Conservation (phyloP, 2,329 filamentous ascomycete species). For the Botrytis galanthina region DNA sequence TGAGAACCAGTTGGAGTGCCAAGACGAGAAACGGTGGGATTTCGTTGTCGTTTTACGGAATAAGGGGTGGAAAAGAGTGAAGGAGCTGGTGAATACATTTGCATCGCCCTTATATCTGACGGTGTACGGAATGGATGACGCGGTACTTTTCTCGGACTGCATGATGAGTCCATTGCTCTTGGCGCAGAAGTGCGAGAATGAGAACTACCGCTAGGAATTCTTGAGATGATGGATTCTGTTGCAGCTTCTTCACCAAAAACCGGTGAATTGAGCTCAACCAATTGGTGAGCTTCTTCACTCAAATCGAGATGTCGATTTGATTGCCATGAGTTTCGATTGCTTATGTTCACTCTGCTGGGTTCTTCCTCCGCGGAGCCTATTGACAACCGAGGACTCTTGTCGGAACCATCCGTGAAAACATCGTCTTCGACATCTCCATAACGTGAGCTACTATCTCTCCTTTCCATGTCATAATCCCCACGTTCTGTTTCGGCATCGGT, state of each 20-base stretch:
- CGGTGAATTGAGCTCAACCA: conserved; percentile 33
- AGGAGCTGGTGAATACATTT: conserved; percentile 65
- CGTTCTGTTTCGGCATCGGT: conserved; percentile 11
- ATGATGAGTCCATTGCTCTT: conserved; percentile 39
- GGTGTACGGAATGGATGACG: conserved; percentile 67
- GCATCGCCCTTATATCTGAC: conserved; percentile 66
- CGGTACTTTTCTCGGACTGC: conserved; percentile 52
- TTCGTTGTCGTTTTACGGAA: conserved; percentile 47
- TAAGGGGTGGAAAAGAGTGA: conserved; percentile 57
- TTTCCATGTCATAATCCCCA: conserved; percentile 18
- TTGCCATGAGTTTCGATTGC: conserved; percentile 16
- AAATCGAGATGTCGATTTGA: conserved; percentile 6
- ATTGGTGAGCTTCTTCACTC: conserved; percentile 23
- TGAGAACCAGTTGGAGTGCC: conserved; percentile 50
- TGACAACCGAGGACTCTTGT: conserved; percentile 30
- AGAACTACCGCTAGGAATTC: conserved; percentile 38
- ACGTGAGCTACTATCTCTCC: conserved; percentile 36
- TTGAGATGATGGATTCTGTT: conserved; percentile 47
- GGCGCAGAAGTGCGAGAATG: conserved; percentile 30
- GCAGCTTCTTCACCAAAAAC: conserved; percentile 35
- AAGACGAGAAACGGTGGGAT: conserved; percentile 53
- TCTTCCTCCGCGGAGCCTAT: conserved; percentile 35
- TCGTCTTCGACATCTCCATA: conserved; percentile 40
- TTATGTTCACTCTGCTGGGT: background rate
- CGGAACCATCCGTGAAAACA: conserved; percentile 36